Evolutionary conservation across 805 yeast species (phyloP).

Genomic region (Hanseniaspora vineae): DNA sequence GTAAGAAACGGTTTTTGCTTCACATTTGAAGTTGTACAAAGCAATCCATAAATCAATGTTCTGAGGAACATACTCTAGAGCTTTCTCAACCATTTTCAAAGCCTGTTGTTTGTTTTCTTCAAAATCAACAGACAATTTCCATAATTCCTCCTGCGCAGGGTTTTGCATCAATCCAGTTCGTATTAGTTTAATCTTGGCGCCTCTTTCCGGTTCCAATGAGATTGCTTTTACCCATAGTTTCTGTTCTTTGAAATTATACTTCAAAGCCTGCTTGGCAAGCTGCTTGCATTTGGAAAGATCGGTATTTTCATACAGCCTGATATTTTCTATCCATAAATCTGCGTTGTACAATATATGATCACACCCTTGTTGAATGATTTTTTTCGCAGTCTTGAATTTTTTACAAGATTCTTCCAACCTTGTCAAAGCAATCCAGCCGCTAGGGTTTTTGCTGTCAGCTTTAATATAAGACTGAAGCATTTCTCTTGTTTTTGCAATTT

Average conservation of each 20-base stretch:
- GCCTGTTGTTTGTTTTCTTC: slow-evolving; percentile 43
- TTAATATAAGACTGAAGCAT: slow-evolving; percentile 56
- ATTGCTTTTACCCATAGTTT: slow-evolving; percentile 63
- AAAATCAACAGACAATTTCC: slow-evolving; percentile 51
- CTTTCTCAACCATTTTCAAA: slow-evolving; percentile 43
- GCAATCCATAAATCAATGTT: slow-evolving; percentile 56
- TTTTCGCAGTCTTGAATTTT: slow-evolving; percentile 42
- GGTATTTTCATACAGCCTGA: slow-evolving; percentile 38
- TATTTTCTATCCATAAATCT: slow-evolving; percentile 71
- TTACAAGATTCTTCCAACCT: slow-evolving; percentile 57
- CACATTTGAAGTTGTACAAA: slow-evolving; percentile 31
- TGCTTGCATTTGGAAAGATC: slow-evolving; percentile 32
- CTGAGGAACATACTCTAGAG: slow-evolving; percentile 54
- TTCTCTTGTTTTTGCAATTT: slow-evolving; percentile 42
- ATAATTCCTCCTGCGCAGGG: slow-evolving; percentile 46
- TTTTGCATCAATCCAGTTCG: slow-evolving; percentile 59
- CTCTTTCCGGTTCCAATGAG: slow-evolving; percentile 46
- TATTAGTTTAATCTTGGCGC: slow-evolving; percentile 35
- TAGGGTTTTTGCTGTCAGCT: slow-evolving; percentile 59
- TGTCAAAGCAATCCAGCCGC: slow-evolving; percentile 82
- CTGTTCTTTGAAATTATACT: slow-evolving; percentile 40
- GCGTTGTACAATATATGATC: slow-evolving; percentile 49
- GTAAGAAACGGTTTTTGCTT: slow-evolving; percentile 11
- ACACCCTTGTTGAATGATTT: slow-evolving; percentile 64
- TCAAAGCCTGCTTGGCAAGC: slow-evolving; percentile 55